Base-by-base conservation (phyloP, 139 green algal genomes). In the Chlorella vulgaris region DNA sequence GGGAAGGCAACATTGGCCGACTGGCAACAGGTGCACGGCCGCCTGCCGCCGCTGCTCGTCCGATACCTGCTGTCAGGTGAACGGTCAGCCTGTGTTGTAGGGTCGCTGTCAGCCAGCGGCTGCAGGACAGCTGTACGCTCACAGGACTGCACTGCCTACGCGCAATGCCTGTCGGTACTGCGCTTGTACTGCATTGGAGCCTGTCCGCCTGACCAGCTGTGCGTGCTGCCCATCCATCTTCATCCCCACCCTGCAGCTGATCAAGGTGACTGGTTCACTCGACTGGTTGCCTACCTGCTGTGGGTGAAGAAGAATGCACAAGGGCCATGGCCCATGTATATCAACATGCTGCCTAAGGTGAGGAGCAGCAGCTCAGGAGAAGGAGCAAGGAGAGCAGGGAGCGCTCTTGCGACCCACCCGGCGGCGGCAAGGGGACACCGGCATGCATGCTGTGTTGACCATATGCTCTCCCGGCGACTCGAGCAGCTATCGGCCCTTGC, bases 251-350 rank as follows among this genome's bases (percentile, higher is more conserved):
- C 47, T 58, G 47, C 13, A 10, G 47, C 74, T 76, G 76, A 61
- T 26, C 84, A 81, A 1, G 81, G 47, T 21, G 47, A 79, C 74
- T 90, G 86, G 86, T 86, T 86, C 43, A 38, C 66, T 29, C 73
- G 84, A 3, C 85, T 90, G 28, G 51, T 77, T 8, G 85, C 84
- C 58, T 90, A 81, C 80, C 75, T 90, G 62, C 75, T 90, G 74
- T 87, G 53, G 42, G 58, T 90, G 33, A 42, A 35, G 15, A n/a
- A 35, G 6, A 62, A 87, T 22, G 85, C 69, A 22, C 28, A 38
- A 24, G 83, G 63, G 31, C 67, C 84, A 26, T 90, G 85, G 80
- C 68, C 51, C 15, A 61, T 90, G 19, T 90, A 90, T 63, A 47
- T 60, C 28, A n/a, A 83, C 47, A 15, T 86, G 43, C 74, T 86